Percentiles rank a stretch among this genome's conserved stretches.
Evolutionary conservation across 495 filamentous ascomycete species (phyloP).

Genomic region (Daldinia decipiens): DNA sequence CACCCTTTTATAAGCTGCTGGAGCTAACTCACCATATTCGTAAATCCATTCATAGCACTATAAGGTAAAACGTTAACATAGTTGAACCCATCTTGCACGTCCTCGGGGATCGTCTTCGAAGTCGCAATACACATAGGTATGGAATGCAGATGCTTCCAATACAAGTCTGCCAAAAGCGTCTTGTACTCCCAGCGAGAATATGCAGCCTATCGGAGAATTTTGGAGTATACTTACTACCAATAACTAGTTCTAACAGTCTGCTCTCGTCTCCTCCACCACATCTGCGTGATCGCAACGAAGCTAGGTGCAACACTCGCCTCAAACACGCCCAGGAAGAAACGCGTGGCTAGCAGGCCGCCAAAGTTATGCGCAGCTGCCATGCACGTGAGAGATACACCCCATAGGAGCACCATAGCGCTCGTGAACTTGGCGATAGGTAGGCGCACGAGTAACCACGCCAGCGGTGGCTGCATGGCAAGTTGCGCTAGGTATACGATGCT

Average conservation of each 20-base stretch:
- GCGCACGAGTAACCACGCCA: slow-evolving; percentile 52
- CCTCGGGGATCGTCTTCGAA: neutral
- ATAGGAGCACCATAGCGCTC: slow-evolving; percentile 41
- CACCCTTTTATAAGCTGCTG: neutral
- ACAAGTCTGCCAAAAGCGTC: neutral
- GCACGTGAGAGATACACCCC: slow-evolving; percentile 42
- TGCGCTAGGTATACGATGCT: slow-evolving; percentile 47
- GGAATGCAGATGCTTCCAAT: neutral
- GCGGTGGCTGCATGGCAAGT: slow-evolving; percentile 43
- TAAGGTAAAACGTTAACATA: slow-evolving; percentile 52
- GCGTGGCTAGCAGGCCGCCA: slow-evolving; percentile 47
- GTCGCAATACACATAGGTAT: neutral
- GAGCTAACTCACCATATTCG: slow-evolving; percentile 59
- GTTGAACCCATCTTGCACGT: slow-evolving; percentile 20
- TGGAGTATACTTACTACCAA: slow-evolving; percentile 58
- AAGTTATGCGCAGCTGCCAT: slow-evolving; percentile 50
- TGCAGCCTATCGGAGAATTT: neutral
- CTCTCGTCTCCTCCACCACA: slow-evolving; percentile 70
- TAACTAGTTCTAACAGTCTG: slow-evolving; percentile 67
- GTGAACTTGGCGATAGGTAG: slow-evolving; percentile 49
- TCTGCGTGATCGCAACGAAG: slow-evolving; percentile 69
- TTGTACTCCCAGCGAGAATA: neutral
- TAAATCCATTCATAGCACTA: slow-evolving; percentile 65
- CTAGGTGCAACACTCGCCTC: slow-evolving; percentile 59
- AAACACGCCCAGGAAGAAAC: slow-evolving; percentile 45